phyloP scores from a whole-genome alignment of 129 eudicot species.

The Chrysanthemum lavandulifolium region DNA sequence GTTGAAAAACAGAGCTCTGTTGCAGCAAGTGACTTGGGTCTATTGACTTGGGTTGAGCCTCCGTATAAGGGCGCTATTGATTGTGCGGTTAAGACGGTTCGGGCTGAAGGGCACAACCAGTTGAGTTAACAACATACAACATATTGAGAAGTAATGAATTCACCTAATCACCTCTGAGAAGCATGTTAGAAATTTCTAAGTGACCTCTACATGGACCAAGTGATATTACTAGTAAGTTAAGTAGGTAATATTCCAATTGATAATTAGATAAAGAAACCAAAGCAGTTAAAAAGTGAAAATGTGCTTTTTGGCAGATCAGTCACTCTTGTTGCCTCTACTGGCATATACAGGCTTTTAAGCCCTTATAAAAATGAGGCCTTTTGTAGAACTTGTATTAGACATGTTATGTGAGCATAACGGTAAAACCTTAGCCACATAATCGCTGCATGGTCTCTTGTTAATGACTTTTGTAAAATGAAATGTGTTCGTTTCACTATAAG shows the following conservation, averaged over 20 bases:
- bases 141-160: too few relatives aligned
- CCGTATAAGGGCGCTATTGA: conserved; percentile 77
- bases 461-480: conserved; percentile 1
- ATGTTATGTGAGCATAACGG: background rate
- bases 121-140: conserved; percentile 6
- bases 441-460: background rate
- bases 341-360: conserved; percentile 8
- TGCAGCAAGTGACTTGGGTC: too few relatives aligned
- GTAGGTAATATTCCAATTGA: conserved; percentile 11
- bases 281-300: background rate
- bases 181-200: background rate
- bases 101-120: conserved; percentile 45
- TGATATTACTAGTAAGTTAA: background rate
- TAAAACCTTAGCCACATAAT: background rate
- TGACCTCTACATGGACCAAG: background rate
- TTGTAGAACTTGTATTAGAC: conserved; percentile 2
- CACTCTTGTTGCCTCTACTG: conserved; percentile 9
- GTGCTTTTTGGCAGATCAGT: background rate
- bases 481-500: conserved; percentile 32
- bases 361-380: background rate
- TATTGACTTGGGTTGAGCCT: conserved; percentile 45
- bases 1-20: too few relatives aligned
- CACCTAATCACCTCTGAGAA: background rate
- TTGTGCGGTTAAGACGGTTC: conserved; percentile 68
- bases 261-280: background rate